Percentiles rank a stretch among this genome's conserved stretches.
These are phyloP conservation scores for Microstroma glucosiphilum DNA, from an alignment of 1,284 basidiomycete genomes.

Conservation along the genomic window DNA sequence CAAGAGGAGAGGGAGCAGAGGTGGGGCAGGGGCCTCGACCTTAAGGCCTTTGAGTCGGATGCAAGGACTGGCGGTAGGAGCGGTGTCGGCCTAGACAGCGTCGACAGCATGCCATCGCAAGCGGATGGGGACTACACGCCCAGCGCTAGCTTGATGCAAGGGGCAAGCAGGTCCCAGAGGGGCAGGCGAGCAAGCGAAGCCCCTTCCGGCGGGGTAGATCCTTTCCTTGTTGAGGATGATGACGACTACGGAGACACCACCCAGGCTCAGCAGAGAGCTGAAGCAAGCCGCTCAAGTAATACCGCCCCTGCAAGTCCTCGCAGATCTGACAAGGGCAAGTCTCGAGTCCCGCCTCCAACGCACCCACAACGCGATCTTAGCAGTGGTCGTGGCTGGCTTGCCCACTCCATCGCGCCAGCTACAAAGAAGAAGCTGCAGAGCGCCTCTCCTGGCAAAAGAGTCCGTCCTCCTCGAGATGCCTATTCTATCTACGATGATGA, in stretches of 20 bases:
- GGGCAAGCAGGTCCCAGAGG: too few relatives aligned
- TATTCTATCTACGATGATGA: slow-evolving; percentile 14
- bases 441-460: not conserved
- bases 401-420: slow-evolving; percentile 11
- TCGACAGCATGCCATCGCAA: not conserved
- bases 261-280: not conserved
- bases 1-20: not conserved
- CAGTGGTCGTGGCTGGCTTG: slow-evolving; percentile 12
- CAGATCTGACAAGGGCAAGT: not conserved
- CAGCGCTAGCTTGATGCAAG: not conserved
- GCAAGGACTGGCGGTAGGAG: not conserved
- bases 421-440: not conserved
- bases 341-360: not conserved
- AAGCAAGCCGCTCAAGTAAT: not conserved
- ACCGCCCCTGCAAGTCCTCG: not conserved
- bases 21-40: slow-evolving; percentile 1
- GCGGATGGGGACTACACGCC: not conserved
- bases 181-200: not conserved
- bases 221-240: slow-evolving; percentile 12
- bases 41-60: not conserved
- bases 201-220: slow-evolving; percentile 5
- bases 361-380: not conserved
- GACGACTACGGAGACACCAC: slow-evolving; percentile 5
- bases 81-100: not conserved
- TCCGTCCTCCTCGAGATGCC: slow-evolving; percentile 1